Base-by-base conservation (phyloP, 257 asterid species). In the Solanum clarkiae region DNA sequence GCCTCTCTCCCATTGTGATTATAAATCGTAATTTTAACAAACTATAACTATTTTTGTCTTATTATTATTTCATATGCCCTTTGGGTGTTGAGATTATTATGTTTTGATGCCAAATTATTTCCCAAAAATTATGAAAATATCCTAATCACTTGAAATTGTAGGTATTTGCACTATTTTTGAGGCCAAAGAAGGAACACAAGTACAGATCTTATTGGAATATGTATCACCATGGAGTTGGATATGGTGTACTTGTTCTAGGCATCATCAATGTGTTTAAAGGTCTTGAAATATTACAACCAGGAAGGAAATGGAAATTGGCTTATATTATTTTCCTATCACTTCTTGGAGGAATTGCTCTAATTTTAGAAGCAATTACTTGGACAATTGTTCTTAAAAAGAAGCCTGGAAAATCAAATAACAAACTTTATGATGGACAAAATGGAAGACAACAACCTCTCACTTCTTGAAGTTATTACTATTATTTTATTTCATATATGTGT, bases 141-240 rank as follows among this genome's bases (percentile, higher is more conserved):
- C 65, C 20, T 14, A 15, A 14, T 8, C 5, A 36, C 42, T 68
- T 8, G 26, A 69, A 18, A 9, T 15, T 53, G 83, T 56, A 93
- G 98, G 87, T 94, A 10, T 92, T 92, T 84, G 97, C 98, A 2
- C 29, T 95, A 87, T 86, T 95, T 75, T 65, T 95, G 87, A 92
- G 99, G 80, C 99, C 99, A 0, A 89, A 90, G 16, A 90, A 89
- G 94, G 97, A 94, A 68, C 96, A 95, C 94, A 97, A 95, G 91
- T 88, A 84, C 36, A 91, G 98, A 44, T 79, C 90, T 54, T 95
- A 95, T 86, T 96, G 98, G 98, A 96, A 95, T 60, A 88, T 92
- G 84, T 95, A 94, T 93, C 99, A 94, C 75, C 95, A 94, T n/a
- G 90, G 90, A n/a, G 3, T 92, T 15, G 99, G 98, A 42, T 97